These are phyloP conservation scores for Talaromyces amestolkiae DNA, from an alignment of 2,329 filamentous ascomycete genomes.

Conservation along the genomic window DNA sequence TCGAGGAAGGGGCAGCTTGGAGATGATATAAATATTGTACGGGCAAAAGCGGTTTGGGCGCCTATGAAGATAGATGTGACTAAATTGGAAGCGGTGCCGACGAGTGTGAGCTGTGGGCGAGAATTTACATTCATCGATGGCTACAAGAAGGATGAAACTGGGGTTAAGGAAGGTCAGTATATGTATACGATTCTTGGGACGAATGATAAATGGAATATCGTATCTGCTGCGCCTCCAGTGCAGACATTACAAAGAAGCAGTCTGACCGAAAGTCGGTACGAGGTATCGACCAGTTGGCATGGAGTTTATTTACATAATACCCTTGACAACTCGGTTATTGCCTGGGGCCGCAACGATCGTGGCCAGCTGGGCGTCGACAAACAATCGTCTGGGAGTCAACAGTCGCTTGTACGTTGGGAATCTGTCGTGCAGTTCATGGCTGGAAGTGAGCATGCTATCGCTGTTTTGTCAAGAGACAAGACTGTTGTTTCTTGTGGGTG, in stretches of 20 bases:
- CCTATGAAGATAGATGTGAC: slow-evolving; percentile 61
- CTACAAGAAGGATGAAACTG: too few relatives aligned
- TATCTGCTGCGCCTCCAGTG: slow-evolving; percentile 53
- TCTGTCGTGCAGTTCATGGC: slow-evolving; percentile 63
- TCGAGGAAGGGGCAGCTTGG: slow-evolving; percentile 84
- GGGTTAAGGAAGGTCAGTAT: slow-evolving; percentile 41
- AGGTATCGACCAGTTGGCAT: slow-evolving; percentile 77
- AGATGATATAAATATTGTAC: slow-evolving; percentile 41
- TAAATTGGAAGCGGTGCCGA: slow-evolving; percentile 45
- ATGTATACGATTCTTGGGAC: slow-evolving; percentile 66
- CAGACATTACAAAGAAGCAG: not conserved
- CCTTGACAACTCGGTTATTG: slow-evolving; percentile 57
- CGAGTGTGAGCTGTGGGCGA: slow-evolving; percentile 71
- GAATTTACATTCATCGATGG: slow-evolving; percentile 78
- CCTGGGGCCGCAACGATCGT: slow-evolving; percentile 84
- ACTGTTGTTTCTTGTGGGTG: slow-evolving; percentile 86
- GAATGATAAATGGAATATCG: slow-evolving; percentile 66
- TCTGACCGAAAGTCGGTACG: not conserved
- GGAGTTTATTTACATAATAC: slow-evolving; percentile 68
- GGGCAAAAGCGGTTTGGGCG: slow-evolving; percentile 48
- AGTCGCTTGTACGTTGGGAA: not conserved
- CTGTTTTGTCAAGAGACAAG: slow-evolving; percentile 58
- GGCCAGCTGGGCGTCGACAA: slow-evolving; percentile 71
- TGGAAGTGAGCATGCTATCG: slow-evolving; percentile 88
- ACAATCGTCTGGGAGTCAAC: slow-evolving; percentile 38